Percentiles rank a stretch among this genome's conserved stretches.
These are phyloP conservation scores for Teratosphaeria destructans DNA, from an alignment of 2,329 filamentous ascomycete genomes.

Conservation along the genomic window DNA sequence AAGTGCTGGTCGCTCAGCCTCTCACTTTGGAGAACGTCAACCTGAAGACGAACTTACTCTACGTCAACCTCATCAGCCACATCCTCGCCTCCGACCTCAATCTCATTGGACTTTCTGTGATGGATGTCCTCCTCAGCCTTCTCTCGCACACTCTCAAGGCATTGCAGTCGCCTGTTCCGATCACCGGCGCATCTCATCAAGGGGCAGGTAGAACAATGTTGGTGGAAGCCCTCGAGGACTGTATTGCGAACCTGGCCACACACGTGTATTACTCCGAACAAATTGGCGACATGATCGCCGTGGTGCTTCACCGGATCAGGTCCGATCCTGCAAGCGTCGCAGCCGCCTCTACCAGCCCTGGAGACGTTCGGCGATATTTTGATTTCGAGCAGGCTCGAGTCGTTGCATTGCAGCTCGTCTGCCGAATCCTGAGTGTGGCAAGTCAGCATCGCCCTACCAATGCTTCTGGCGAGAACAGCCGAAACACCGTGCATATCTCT, in stretches of 20 bases:
- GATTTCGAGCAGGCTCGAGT: slow-evolving; percentile 51
- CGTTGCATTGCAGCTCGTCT: slow-evolving; percentile 67
- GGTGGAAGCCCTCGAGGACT: slow-evolving; percentile 61
- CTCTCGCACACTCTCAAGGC: slow-evolving; percentile 73
- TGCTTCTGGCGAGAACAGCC: slow-evolving; percentile 32
- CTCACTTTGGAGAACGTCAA: slow-evolving; percentile 54
- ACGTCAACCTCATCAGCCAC: slow-evolving; percentile 70
- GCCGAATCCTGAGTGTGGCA: slow-evolving; percentile 70
- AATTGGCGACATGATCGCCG: slow-evolving; percentile 83
- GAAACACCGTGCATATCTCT: slow-evolving; percentile 57
- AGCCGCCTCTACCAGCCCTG: slow-evolving; percentile 28
- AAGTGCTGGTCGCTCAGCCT: slow-evolving; percentile 58
- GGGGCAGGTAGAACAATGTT: slow-evolving; percentile 30
- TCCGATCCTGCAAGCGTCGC: slow-evolving; percentile 43
- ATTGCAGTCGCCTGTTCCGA: slow-evolving; percentile 51
- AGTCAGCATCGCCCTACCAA: slow-evolving; percentile 37
- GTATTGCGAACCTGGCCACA: slow-evolving; percentile 82
- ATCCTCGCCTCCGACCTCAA: slow-evolving; percentile 82
- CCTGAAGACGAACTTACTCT: slow-evolving; percentile 61
- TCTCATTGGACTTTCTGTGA: slow-evolving; percentile 88
- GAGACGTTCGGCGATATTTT: slow-evolving; percentile 40
- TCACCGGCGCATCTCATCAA: slow-evolving; percentile 16
- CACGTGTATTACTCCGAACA: slow-evolving; percentile 97
- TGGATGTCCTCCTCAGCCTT: slow-evolving; percentile 81
- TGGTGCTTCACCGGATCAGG: slow-evolving; percentile 68